Conservation (phyloP, 2,329 filamentous ascomycete species). For the Trichoderma hamatum region DNA sequence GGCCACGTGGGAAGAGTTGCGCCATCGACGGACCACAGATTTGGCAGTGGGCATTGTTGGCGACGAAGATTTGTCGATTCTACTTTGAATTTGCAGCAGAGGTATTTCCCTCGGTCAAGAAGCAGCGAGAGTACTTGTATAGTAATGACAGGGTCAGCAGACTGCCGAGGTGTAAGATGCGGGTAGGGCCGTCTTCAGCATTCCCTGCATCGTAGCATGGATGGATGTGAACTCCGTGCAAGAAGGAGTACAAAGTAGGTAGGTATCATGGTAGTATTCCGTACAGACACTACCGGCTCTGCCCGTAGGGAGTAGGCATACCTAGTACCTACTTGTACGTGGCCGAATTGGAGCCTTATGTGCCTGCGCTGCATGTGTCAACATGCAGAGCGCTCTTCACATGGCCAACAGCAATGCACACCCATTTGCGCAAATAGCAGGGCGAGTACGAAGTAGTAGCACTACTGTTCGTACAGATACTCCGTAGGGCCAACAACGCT, state of each 20-base stretch:
- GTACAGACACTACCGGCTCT: not conserved
- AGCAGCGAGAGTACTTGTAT: not conserved
- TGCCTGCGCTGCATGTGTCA: not conserved
- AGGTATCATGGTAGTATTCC: not conserved
- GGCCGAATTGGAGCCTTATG: not conserved
- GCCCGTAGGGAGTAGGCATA: not conserved
- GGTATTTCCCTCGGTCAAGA: not conserved
- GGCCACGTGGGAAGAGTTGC: slow-evolving; percentile 17
- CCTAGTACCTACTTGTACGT: not conserved
- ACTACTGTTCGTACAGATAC: not conserved
- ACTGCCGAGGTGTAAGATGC: slow-evolving; percentile 6
- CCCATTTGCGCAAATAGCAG: not conserved
- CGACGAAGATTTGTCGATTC: not conserved
- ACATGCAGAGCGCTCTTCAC: not conserved
- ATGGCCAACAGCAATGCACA: not conserved
- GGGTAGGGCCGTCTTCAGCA: slow-evolving; percentile 17
- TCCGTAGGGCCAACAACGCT: not conserved
- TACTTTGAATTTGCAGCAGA: not conserved
- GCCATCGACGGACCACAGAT: slow-evolving; percentile 11
- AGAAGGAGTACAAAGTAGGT: not conserved
- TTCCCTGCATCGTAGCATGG: slow-evolving; percentile 6
- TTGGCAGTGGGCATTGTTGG: not conserved
- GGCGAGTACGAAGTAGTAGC: not conserved
- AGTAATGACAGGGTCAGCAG: slow-evolving; percentile 3
- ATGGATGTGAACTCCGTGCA: not conserved